Conservation (phyloP, 1,284 basidiomycete species). For the Ceratobasidium sp. region DNA sequence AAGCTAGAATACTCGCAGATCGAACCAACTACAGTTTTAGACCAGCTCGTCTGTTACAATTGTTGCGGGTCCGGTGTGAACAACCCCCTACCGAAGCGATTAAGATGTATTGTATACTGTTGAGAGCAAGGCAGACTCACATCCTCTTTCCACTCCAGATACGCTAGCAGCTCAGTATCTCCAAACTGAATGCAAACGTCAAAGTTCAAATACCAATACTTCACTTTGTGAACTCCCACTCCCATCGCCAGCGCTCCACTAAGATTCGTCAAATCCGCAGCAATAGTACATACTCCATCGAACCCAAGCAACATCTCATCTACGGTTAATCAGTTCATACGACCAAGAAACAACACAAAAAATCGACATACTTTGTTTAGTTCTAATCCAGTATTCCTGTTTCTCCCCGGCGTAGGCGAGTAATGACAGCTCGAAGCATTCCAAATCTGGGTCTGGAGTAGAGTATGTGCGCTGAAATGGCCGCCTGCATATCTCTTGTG, state of each 20-base stretch:
- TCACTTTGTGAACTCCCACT: not conserved
- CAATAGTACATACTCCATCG: conserved; percentile 19
- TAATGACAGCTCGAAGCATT: not conserved
- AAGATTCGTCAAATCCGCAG: not conserved
- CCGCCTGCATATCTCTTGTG: not conserved
- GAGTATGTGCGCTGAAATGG: not conserved
- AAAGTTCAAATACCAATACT: conserved; percentile 1
- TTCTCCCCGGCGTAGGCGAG: not conserved
- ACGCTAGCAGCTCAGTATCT: conserved; percentile 4
- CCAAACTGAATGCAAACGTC: conserved; percentile 15
- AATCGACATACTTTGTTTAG: too few species aligned
- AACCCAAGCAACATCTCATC: not conserved
- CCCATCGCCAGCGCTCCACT: not conserved
- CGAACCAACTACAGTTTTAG: too few species aligned
- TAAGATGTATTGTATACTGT: not conserved
- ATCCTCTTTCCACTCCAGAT: conserved; percentile 11
- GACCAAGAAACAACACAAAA: too few species aligned
- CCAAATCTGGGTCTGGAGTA: not conserved
- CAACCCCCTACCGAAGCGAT: not conserved
- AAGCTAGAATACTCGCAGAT: too few species aligned
- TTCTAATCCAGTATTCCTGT: too few species aligned
- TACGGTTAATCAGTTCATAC: not conserved
- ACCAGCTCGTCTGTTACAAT: too few species aligned
- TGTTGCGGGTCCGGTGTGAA: conserved; percentile 4
- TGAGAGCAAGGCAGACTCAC: not conserved